These are phyloP conservation scores for Heritiera fomes DNA, from an alignment of 345 rosid genomes.

Conservation along the genomic window DNA sequence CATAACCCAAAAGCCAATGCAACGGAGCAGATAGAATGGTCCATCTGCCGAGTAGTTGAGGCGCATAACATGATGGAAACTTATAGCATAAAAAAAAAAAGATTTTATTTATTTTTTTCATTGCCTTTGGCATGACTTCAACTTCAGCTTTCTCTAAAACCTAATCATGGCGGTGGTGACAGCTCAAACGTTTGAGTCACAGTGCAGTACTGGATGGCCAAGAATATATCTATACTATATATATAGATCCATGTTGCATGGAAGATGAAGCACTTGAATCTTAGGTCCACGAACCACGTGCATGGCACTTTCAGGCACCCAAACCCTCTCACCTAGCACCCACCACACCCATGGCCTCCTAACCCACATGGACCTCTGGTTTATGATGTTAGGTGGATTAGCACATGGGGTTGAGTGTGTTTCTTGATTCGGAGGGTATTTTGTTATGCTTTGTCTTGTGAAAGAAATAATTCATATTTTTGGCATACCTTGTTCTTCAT, in stretches of 20 bases:
- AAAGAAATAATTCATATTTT: neutral
- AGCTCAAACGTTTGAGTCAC: neutral
- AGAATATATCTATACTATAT: no score
- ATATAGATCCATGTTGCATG: neutral
- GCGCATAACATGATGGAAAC: conserved; percentile 25
- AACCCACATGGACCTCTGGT: conserved; percentile 12
- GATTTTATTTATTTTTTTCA: neutral
- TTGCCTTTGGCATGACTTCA: neutral
- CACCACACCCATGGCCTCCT: neutral
- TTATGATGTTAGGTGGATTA: neutral
- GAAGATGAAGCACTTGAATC: neutral
- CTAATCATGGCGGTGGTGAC: neutral
- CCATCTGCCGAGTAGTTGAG: conserved; percentile 40
- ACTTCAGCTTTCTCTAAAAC: neutral
- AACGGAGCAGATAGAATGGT: conserved; percentile 17
- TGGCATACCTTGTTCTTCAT: neutral
- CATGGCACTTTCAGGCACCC: conserved; percentile 13
- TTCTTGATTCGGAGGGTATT: neutral
- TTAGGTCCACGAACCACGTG: neutral
- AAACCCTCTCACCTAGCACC: neutral
- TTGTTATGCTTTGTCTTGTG: neutral
- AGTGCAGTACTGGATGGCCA: neutral
- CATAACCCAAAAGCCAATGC: neutral
- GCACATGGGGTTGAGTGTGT: conserved; percentile 8
- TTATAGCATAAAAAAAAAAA: neutral